Evolutionary conservation across 371 early-diverging fungal genomes (phyloP).

Genomic region (Entomophthora muscae): DNA sequence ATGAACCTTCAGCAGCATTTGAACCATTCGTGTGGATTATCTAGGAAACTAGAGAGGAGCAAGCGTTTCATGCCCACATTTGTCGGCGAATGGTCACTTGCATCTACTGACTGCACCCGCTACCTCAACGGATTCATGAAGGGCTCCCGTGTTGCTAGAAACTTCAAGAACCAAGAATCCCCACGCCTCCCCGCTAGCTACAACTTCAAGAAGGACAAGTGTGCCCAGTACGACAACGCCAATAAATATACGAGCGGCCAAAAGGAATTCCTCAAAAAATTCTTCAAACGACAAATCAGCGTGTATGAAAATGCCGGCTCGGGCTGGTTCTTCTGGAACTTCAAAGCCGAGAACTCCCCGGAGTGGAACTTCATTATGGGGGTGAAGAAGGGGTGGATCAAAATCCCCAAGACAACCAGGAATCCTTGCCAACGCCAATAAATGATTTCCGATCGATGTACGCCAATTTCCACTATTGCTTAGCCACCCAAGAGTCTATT

Average conservation of each 20-base stretch:
- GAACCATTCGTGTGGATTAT: constrained; percentile 7
- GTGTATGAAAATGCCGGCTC: constrained; percentile 25
- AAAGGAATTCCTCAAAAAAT: constrained; percentile 15
- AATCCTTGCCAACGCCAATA: no score
- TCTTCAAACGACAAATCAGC: constrained; percentile 29
- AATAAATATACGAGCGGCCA: background rate
- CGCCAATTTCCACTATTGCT: no score
- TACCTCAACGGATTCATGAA: background rate
- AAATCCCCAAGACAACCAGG: background rate
- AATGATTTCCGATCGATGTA: no score
- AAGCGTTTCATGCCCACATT: constrained; percentile 28
- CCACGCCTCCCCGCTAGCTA: background rate
- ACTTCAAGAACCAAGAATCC: background rate
- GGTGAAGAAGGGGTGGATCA: constrained; percentile 14
- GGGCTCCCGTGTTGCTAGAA: constrained; percentile 16
- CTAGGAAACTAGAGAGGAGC: constrained; percentile 10
- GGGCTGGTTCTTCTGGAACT: constrained; percentile 71
- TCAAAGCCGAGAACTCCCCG: constrained; percentile 52
- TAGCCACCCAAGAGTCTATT: no score
- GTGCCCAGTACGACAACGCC: background rate
- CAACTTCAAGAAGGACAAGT: background rate
- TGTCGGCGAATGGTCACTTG: constrained; percentile 55
- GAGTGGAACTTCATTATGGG: constrained; percentile 50
- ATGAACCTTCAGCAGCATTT: constrained; percentile 12
- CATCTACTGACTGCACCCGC: constrained; percentile 47